Evolutionary conservation across 2,329 filamentous ascomycete species (phyloP), one percentile per base, ranked within the genome.

Genomic region (Hyphodiscus sp.): DNA sequence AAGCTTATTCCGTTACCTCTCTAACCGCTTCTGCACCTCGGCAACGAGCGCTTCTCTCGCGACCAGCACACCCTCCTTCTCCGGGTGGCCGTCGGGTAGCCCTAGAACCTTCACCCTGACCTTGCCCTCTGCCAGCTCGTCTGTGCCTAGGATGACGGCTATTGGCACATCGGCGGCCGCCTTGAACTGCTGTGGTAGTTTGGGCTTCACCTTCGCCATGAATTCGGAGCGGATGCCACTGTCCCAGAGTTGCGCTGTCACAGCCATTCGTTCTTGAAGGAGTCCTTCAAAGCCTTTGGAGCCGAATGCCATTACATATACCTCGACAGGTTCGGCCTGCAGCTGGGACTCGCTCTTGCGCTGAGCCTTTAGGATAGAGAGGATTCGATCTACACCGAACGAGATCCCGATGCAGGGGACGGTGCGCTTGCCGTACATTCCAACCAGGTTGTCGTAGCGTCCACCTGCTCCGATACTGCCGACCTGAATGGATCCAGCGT

Each of bases 381-480:
- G 95, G 67, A 96, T 95, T 59, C 91, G 86, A 70, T 96, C 91
- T 45, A 96, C 88, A 50, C 91, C 91, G 67, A 96, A 96, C 2
- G 90, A 95, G 61, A 95, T 86, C 57, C 88, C 88, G 9, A 91
- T 86, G 63, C 87, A 91, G 8, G 88, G 91, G 48, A 95, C 88
- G 67, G 90, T 83, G 20, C 75, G 79, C 73, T 90, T 91, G 52
- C 81, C 83, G 75, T 95, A 96, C 88, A 95, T 95, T 73, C 87
- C 87, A 7, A 95, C 91, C 4, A 96, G 79, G 68, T 92, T 86
- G 70, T 96, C 91, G 70, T 96, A 96, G 47, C 47, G 47, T 18
- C 47, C 47, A 18, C 47, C 47, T 18, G 47, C 47, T n/a, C 20
- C 47, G 30, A 49, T 41, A 18, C 47, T 49, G 47, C 47, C 26